phyloP scores from a whole-genome alignment of 2,329 filamentous ascomycete genomes.

The Paraphoma chrysanthemicola region DNA sequence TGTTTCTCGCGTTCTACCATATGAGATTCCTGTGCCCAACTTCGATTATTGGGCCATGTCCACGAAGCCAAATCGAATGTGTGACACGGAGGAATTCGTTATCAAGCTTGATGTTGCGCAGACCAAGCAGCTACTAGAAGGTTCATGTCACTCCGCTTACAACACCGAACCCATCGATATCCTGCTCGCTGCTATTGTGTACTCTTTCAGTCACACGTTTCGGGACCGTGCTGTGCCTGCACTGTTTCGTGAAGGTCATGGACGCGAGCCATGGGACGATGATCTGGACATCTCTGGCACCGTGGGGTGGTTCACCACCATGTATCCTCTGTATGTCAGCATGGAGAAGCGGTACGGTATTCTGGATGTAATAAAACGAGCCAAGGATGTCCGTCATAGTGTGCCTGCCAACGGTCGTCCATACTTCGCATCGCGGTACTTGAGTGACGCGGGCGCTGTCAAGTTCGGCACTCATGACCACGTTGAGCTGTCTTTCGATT shows the following conservation, averaged over 20 bases:
- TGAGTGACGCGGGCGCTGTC: conserved; percentile 10
- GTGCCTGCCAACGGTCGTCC: conserved; percentile 53
- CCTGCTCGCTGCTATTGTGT: conserved; percentile 26
- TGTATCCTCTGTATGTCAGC: conserved; percentile 35
- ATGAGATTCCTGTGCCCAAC: conserved; percentile 23
- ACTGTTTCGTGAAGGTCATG: conserved; percentile 26
- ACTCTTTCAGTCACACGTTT: conserved; percentile 57
- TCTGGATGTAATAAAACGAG: conserved; percentile 10
- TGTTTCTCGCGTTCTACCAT: conserved; percentile 1
- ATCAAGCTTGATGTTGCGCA: conserved; percentile 12
- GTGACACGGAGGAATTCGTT: conserved; percentile 12
- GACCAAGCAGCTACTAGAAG: conserved; percentile 14
- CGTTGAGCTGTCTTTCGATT: conserved; percentile 65
- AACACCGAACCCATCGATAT: conserved; percentile 54
- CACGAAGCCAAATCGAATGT: conserved; percentile 11
- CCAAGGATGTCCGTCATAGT: conserved; percentile 56
- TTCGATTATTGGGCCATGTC: conserved; percentile 30
- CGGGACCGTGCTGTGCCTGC: conserved; percentile 56
- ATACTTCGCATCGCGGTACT: conserved; percentile 50
- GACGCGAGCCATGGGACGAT: conserved; percentile 38
- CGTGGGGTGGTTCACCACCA: conserved; percentile 32
- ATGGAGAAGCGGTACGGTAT: conserved; percentile 53
- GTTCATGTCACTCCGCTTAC: conserved; percentile 49
- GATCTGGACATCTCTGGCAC: conserved; percentile 28
- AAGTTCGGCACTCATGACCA: conserved; percentile 51